A percentile compares a stretch with the other conserved stretches of the same genome.
Evolutionary conservation across 148 eudicot genomes (phyloP).

Genomic region (Rhododendron molle): DNA sequence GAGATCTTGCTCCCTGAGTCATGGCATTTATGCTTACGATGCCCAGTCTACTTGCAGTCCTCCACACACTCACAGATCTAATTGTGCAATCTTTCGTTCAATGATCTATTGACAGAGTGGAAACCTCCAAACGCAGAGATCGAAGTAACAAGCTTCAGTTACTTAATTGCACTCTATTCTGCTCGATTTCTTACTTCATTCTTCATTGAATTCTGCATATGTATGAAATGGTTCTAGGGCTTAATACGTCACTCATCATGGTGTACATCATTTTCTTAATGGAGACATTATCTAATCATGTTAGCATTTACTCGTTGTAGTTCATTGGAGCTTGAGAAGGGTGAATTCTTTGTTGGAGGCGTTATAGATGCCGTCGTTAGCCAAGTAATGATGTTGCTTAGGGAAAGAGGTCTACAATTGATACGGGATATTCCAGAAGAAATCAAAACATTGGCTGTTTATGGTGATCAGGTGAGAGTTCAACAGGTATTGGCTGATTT

Average conservation of each 20-base stretch:
- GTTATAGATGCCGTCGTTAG: constrained; percentile 87
- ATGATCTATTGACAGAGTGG: not conserved
- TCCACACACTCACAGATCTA: not conserved
- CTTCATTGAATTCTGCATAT: not conserved
- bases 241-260: not conserved
- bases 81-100: not conserved
- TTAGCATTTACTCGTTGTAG: constrained; percentile 25
- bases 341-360: constrained; percentile 69
- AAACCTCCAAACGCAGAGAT: not conserved
- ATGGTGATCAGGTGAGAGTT: constrained; percentile 80
- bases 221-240: not conserved
- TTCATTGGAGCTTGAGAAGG: constrained; percentile 59
- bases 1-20: not conserved
- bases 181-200: not conserved
- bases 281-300: not conserved
- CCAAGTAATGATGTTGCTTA: constrained; percentile 72
- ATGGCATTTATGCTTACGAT: not conserved
- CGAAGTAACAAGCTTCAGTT: not conserved
- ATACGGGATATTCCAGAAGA: constrained; percentile 90
- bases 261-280: not conserved
- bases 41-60: not conserved
- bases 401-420: constrained; percentile 76
- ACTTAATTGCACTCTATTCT: not conserved
- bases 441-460: constrained; percentile 60
- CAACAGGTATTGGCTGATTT: constrained; percentile 81